phyloP scores from a whole-genome alignment of 177 flowering plant genomes.

The Viscum album region DNA sequence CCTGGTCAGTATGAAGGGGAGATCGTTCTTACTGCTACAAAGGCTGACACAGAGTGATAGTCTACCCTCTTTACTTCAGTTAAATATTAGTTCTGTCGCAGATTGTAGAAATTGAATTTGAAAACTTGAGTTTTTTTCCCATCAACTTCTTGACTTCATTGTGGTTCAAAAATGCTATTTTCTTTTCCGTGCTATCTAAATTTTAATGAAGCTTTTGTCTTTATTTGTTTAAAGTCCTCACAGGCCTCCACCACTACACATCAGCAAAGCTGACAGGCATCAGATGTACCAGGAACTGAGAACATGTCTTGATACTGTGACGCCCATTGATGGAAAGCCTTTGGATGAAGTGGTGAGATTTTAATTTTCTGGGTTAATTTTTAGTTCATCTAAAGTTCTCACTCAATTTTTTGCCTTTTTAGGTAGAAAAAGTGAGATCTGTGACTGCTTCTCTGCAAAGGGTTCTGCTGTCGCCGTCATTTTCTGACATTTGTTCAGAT shows the following conservation, averaged over 20 bases:
- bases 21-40: slow-evolving; percentile 54
- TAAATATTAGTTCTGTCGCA: slow-evolving; percentile 17
- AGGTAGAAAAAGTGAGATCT: slow-evolving; percentile 67
- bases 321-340: slow-evolving; percentile 45
- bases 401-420: slow-evolving; percentile 20
- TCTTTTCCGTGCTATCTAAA: not conserved
- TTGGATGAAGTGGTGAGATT: slow-evolving; percentile 55
- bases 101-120: not conserved
- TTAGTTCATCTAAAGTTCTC: slow-evolving; percentile 9
- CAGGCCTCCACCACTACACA: slow-evolving; percentile 43
- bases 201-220: slow-evolving; percentile 4
- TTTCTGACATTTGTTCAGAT: slow-evolving; percentile 54
- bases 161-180: not conserved
- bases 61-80: slow-evolving; percentile 26
- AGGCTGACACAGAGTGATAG: slow-evolving; percentile 55
- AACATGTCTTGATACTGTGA: slow-evolving; percentile 52
- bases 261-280: slow-evolving; percentile 49
- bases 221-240: slow-evolving; percentile 16
- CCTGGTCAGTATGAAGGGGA: slow-evolving; percentile 93
- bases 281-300: slow-evolving; percentile 46
- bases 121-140: too few species aligned
- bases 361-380: not conserved
- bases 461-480: slow-evolving; percentile 50
- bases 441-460: slow-evolving; percentile 51
- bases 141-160: not conserved